These are phyloP conservation scores for Hygrocybe coccinea DNA, from an alignment of 768 basidiomycete species.

Conservation along the genomic window DNA sequence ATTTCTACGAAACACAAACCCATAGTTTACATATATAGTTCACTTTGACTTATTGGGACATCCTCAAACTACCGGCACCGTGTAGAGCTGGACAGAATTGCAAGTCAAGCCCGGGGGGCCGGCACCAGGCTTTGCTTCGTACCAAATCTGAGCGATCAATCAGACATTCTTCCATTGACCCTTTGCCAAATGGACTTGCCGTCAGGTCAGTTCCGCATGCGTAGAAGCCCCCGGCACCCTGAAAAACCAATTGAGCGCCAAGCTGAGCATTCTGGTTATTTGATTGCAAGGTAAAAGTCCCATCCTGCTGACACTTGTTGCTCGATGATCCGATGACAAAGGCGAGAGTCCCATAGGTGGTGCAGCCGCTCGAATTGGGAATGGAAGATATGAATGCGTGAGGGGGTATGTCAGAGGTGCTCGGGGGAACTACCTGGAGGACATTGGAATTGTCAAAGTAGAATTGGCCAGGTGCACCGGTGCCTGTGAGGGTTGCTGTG, in stretches of 20 bases:
- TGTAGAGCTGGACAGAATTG: conserved; percentile 3
- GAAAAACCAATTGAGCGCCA: conserved; percentile 23
- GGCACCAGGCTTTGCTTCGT: background rate
- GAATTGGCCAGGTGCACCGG: conserved; percentile 25
- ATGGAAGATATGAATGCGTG: conserved; percentile 19
- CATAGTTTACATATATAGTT: background rate
- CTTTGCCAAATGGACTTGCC: conserved; percentile 17
- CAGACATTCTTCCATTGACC: background rate
- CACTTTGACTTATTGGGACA: no score
- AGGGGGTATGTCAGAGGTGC: conserved; percentile 15
- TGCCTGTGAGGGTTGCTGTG: conserved; percentile 24
- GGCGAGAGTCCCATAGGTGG: conserved; percentile 24
- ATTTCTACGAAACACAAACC: no score
- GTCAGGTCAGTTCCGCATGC: conserved; percentile 24
- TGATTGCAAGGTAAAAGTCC: conserved; percentile 25
- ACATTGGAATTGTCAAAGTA: conserved; percentile 33
- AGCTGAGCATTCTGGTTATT: conserved; percentile 29
- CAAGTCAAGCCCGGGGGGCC: conserved; percentile 5
- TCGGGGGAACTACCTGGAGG: conserved; percentile 12
- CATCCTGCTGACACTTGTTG: conserved; percentile 26
- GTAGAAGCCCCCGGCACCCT: conserved; percentile 30
- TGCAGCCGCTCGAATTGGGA: conserved; percentile 21
- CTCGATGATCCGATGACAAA: conserved; percentile 25
- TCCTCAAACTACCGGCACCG: conserved; percentile 7
- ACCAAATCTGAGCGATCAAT: conserved; percentile 3